These are phyloP conservation scores for Russula emetica DNA, from an alignment of 768 basidiomycete genomes.

Conservation along the genomic window DNA sequence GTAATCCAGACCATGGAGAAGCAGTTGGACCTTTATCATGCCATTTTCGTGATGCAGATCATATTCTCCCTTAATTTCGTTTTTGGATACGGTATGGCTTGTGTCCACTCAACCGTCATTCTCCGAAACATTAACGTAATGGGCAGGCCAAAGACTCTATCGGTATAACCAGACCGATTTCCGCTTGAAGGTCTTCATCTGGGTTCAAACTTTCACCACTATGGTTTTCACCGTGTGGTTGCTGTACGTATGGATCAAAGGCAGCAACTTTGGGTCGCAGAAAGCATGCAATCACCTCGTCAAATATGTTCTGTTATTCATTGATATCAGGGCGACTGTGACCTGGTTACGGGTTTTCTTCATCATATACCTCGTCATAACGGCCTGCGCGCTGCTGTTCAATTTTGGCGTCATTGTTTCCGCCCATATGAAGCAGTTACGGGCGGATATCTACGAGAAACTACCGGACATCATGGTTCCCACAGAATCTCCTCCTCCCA, in stretches of 20 bases:
- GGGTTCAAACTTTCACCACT: background rate
- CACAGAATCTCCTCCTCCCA: background rate
- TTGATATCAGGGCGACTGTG: background rate
- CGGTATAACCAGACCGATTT: background rate
- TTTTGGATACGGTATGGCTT: constrained; percentile 6
- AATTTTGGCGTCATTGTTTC: too few relatives aligned
- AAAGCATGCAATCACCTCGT: constrained; percentile 13
- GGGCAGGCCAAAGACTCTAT: constrained; percentile 1
- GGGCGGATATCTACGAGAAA: background rate
- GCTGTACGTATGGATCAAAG: background rate
- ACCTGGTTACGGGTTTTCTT: constrained; percentile 3
- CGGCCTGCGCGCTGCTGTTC: too few relatives aligned
- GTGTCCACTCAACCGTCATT: background rate
- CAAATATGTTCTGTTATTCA: constrained; percentile 6
- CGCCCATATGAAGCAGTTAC: background rate
- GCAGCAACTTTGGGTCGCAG: constrained; percentile 6
- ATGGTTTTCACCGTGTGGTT: background rate
- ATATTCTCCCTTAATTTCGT: constrained; percentile 9
- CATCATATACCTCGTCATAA: background rate
- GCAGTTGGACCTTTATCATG: constrained; percentile 21
- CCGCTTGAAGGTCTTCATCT: background rate
- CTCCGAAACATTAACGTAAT: background rate
- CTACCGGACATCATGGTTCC: background rate
- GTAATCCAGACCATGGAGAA: constrained; percentile 7
- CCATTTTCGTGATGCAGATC: constrained; percentile 16